phyloP scores from a whole-genome alignment of 1,284 basidiomycete species.

The Rhodotorula sp. region DNA sequence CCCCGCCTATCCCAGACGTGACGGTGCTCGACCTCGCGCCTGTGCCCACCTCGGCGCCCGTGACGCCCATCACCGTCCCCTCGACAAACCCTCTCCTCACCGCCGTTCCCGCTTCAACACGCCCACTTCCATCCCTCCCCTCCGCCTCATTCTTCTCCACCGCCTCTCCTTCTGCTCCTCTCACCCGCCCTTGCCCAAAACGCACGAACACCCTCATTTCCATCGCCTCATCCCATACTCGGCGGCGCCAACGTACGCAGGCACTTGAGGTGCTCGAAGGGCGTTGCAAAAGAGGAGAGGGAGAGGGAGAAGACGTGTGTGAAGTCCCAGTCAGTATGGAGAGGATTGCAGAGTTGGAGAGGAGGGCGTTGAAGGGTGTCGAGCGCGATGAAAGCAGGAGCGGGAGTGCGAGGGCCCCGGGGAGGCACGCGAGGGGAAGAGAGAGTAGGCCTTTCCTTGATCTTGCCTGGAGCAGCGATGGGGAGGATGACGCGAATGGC shows the following conservation, averaged over 20 bases:
- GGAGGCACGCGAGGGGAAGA: neutral
- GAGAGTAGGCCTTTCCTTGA: constrained; percentile 13
- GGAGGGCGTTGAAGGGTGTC: neutral
- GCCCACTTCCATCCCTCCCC: neutral
- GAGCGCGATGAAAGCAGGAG: neutral
- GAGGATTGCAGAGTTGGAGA: neutral
- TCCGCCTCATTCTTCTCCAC: neutral
- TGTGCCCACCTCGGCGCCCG: neutral
- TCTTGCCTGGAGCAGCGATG: constrained; percentile 9
- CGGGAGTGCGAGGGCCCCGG: neutral
- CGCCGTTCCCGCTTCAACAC: neutral
- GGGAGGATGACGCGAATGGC: neutral
- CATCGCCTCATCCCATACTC: constrained; percentile 3
- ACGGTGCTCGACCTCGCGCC: too few relatives aligned
- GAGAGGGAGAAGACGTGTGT: neutral
- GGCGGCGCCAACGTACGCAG: neutral
- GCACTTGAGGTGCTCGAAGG: constrained; percentile 31
- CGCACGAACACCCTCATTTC: constrained; percentile 9
- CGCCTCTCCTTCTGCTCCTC: neutral
- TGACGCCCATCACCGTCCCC: neutral
- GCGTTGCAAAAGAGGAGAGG: neutral
- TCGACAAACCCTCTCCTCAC: neutral
- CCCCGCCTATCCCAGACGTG: too few relatives aligned
- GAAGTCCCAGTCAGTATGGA: neutral
- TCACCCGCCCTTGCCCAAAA: neutral